Evolutionary conservation across 768 basidiomycete genomes (phyloP), one percentile per base, ranked within the genome.

Genomic region (Russula ochroleuca): DNA sequence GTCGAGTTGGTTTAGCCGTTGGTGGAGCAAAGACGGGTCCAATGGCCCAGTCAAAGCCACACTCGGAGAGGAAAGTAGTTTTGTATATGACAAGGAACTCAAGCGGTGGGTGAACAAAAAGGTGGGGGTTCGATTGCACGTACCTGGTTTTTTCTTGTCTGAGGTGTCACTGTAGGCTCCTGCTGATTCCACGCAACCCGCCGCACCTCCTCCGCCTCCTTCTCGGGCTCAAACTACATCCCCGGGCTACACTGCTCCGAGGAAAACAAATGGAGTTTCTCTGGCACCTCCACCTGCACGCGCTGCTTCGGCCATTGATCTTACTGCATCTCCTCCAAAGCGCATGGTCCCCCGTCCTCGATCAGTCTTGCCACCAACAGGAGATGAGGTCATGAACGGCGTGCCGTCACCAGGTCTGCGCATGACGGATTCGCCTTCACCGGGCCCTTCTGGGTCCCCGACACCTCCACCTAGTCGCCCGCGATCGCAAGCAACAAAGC

Each of bases 61-160:
- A 69, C 83, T 99, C 28, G 97, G 97, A 9, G 93, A 98, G 68
- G 85, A 94, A 72, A 93, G 78, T 31, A 79, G 85, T 31, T 96
- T 98, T 78, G 89, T 92, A 70, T 99, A 91, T 72, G 97, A 99
- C 72, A 87, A 90, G 70, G 94, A 97, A n/a, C 81, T 88, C 64
- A 94, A 95, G 73, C 84, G 89, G 66, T 99, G 97, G 97, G 87
- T 99, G 31, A 94, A 97, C 73, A 95, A 90, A 75, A 94, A 89
- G 78, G 94, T 92, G 64, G 73, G 75, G n/a, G 66, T 7, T 10
- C 23, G 61, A 57, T 63, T 33, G 55, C 50, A 21, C 10, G 51
- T 45, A 25, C 37, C 25, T 7, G 53, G 43, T 51, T 50, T 51
- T 50, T 10, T 43, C 47, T 7, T 50, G 14, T n/a, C 47, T 51